Base-by-base conservation (phyloP, 148 eudicot genomes). In the Rhododendron simsii region DNA sequence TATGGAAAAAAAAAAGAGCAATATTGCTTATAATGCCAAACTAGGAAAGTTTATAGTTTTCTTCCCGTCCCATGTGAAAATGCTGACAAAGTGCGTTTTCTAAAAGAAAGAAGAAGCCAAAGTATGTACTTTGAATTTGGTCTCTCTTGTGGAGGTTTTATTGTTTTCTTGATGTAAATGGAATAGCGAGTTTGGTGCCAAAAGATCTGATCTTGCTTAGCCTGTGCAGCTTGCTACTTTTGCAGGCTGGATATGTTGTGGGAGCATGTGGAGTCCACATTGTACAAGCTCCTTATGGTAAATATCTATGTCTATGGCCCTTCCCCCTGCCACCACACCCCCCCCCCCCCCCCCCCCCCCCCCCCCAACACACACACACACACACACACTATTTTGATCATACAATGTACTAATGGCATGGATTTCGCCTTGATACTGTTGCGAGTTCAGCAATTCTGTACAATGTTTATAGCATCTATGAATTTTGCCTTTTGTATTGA, bases 201-300 rank as follows among this genome's bases (percentile, higher is more conserved):
- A 41, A 7, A 41, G 33, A 82, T 82, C 33, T 39, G 51, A 57
- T 59, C 4, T 82, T 13, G 44, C 55, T 59, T 71, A 21, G 74
- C 4, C 33, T 21, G 23, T 63, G 84, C 51, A 82, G 53, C 26
- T 16, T 74, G 21, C 78, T 87, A 71, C 78, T 85, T 59, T 61
- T 89, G 88, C 96, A 93, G 98, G 98, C 96, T 69, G 98, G 97
- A 80, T 95, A 95, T 91, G 98, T 94, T 78, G 98, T 39, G 98
- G 77, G 98, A 95, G 85, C 95, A 94, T 93, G 98, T 94, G 48
- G 98, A 94, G 82, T 95, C 98, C 61, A 95, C 94, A 73, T 86
- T 94, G 80, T 92, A 95, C 91, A 95, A 95, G 90, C 95, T 95
- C 82, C 95, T 95, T 79, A 41, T 41, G 44, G 7, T 41, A 41